Evolutionary conservation across 2,329 filamentous ascomycete genomes (phyloP), one percentile per base, ranked within the genome.

Genomic region (Colletotrichum camelliae): DNA sequence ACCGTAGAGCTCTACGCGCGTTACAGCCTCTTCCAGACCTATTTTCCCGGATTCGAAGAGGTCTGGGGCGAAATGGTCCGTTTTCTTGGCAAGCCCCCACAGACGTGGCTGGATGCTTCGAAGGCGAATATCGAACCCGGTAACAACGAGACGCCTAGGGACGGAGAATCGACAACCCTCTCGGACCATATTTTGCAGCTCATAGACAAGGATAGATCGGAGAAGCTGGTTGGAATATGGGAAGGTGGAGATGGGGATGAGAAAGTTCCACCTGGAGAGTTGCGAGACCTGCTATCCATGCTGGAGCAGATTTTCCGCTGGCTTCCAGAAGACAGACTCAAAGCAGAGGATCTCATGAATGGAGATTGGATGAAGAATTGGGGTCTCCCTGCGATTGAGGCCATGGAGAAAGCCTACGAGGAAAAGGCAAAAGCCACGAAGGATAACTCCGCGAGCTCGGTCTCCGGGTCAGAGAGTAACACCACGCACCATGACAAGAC

Each of bases 381-480:
- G 58, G 58, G 58, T 1, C 31, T 61, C 0, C 29, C 58, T 1
- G 58, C 58, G 9, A 61, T 61, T 27, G 58, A 12, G 2, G 58
- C 15, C 4, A 61, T 61, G 58, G 16, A 61, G 6, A 31, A 35
- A 21, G 27, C 58, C 10, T 21, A 61, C 27, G 5, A 31, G n/a
- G 27, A 35, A 18, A 33, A 24, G 58, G 1, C 4, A 7, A 2
- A 33, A 52, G 43, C 1, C 4, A 13, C 6, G 55, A 12, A 48
- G 39, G 29, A 61, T 18, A 21, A 2, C 2, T 13, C 16, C 0
- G 58, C 18, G 13, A 61, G 27, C 21, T 27, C 4, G 2, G 18
- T 4, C n/a, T n/a, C 27, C 0, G 7, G 1, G 7, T 33, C 8
- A 61, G 31, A 1, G 4, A 61, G 13, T 3, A 13, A 15, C 4